Evolutionary conservation across 257 asterid genomes (phyloP).

Genomic region (Petrea volubilis): DNA sequence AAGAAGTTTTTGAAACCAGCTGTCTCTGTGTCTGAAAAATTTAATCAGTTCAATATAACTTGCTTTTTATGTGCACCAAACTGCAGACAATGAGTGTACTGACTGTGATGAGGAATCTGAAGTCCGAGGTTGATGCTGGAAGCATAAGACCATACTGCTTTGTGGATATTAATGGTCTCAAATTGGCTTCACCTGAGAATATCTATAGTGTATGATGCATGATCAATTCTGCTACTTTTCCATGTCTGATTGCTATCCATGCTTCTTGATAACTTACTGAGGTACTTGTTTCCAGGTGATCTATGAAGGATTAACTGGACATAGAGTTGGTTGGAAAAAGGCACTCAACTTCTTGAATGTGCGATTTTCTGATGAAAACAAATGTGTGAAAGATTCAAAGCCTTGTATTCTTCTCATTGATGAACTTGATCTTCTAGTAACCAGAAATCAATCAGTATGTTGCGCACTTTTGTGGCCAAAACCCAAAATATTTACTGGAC

Average conservation of each 20-base stretch:
- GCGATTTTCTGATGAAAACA: conserved; percentile 68
- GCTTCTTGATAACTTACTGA: conserved; percentile 7
- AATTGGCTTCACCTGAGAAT: conserved; percentile 91
- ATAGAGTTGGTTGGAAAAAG: conserved; percentile 93
- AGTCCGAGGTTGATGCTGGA: conserved; percentile 86
- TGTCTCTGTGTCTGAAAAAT: background rate
- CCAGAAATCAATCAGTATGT: conserved; percentile 89
- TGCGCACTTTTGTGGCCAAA: conserved; percentile 16
- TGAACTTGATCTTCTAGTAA: conserved; percentile 91
- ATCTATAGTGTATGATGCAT: conserved; percentile 64
- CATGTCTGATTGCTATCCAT: background rate
- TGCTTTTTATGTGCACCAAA: conserved; percentile 30
- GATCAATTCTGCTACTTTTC: conserved; percentile 14
- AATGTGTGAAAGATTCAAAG: conserved; percentile 47
- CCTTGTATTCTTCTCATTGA: conserved; percentile 96
- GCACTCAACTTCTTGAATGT: conserved; percentile 83
- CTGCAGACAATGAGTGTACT: conserved; percentile 96
- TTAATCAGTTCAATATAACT: conserved; percentile 7
- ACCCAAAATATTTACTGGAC: background rate
- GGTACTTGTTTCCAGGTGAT: conserved; percentile 69
- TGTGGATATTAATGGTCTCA: conserved; percentile 95
- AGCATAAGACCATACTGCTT: conserved; percentile 77
- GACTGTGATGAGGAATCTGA: conserved; percentile 75
- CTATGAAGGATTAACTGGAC: conserved; percentile 85
- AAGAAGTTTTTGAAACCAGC: background rate